Evolutionary conservation across 148 eudicot species (phyloP).

Genomic region (Bassia scoparia): DNA sequence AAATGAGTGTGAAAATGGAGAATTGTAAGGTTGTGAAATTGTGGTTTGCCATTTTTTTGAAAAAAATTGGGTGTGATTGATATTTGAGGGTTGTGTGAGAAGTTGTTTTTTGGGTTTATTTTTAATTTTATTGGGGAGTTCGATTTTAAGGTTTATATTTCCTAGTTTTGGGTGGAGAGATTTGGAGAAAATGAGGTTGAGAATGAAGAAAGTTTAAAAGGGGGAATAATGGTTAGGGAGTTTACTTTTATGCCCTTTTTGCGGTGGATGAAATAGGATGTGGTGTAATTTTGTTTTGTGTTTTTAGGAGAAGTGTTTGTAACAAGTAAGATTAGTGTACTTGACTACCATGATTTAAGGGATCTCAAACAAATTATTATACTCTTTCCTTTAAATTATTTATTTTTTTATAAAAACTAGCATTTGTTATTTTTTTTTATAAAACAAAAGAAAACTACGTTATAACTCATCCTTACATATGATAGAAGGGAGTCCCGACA

Average conservation of each 20-base stretch:
- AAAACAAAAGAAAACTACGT: too few relatives aligned
- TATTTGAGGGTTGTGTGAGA: neutral
- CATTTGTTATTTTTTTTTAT: too few relatives aligned
- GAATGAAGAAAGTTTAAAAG: constrained; percentile 28
- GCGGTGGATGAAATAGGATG: constrained; percentile 5
- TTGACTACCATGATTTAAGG: constrained; percentile 14
- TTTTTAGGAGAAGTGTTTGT: neutral
- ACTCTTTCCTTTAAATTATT: too few relatives aligned
- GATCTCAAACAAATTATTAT: constrained; percentile 1
- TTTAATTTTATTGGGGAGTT: neutral
- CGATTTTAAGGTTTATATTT: neutral
- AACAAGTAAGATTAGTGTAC: neutral
- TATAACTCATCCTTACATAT: too few relatives aligned
- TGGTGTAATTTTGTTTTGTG: neutral
- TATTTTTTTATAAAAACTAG: too few relatives aligned
- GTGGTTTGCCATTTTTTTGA: constrained; percentile 31
- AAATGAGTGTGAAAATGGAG: constrained; percentile 5
- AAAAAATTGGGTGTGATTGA: neutral
- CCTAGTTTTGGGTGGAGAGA: constrained; percentile 12
- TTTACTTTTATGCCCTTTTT: constrained; percentile 23
- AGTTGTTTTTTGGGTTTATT: constrained; percentile 2
- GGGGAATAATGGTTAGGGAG: neutral
- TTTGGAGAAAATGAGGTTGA: constrained; percentile 26
- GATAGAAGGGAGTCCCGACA: too few relatives aligned
- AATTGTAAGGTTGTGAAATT: neutral